Percentiles rank a stretch among this genome's conserved stretches.
phyloP scores from a whole-genome alignment of 2,329 filamentous ascomycete species.

The Escovopsis sp. region DNA sequence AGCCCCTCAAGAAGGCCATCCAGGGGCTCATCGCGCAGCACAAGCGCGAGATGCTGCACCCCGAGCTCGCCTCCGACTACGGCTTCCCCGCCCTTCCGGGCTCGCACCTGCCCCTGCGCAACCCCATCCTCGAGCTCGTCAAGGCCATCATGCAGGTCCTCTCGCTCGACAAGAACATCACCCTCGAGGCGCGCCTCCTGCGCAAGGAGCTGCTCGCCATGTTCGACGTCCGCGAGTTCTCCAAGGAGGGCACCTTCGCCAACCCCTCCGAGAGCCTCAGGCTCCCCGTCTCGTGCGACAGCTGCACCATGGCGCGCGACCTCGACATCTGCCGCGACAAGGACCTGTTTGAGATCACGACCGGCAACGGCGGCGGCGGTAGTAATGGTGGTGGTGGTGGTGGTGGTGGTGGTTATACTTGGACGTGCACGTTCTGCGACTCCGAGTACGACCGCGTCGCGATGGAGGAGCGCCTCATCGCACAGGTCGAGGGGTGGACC shows the following conservation, averaged over 20 bases:
- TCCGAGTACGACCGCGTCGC: slow-evolving; percentile 61
- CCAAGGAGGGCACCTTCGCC: slow-evolving; percentile 68
- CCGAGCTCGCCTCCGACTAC: slow-evolving; percentile 78
- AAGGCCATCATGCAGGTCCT: slow-evolving; percentile 90
- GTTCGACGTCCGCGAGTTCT: slow-evolving; percentile 93
- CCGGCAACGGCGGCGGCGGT: slow-evolving; percentile 18
- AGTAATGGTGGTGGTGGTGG: too few species aligned
- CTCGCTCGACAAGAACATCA: slow-evolving; percentile 78
- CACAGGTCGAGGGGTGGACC: slow-evolving; percentile 57
- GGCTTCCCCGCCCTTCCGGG: slow-evolving; percentile 69
- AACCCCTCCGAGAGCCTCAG: slow-evolving; percentile 70
- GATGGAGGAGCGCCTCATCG: slow-evolving; percentile 73
- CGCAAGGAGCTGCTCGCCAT: slow-evolving; percentile 78
- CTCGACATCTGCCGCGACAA: slow-evolving; percentile 87
- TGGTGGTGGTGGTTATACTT: slow-evolving; percentile 18
- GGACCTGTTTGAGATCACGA: slow-evolving; percentile 40
- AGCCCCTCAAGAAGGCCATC: slow-evolving; percentile 81
- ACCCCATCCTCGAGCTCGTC: slow-evolving; percentile 78
- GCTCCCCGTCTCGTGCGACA: slow-evolving; percentile 73
- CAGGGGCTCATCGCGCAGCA: slow-evolving; percentile 68
- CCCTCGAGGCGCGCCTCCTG: slow-evolving; percentile 72
- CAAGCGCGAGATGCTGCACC: slow-evolving; percentile 76
- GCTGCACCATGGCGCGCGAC: slow-evolving; percentile 79
- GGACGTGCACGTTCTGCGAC: slow-evolving; percentile 66
- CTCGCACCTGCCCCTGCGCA: slow-evolving; percentile 38